phyloP scores from a whole-genome alignment of 495 filamentous ascomycete species.

The Neurospora tetraspora region DNA sequence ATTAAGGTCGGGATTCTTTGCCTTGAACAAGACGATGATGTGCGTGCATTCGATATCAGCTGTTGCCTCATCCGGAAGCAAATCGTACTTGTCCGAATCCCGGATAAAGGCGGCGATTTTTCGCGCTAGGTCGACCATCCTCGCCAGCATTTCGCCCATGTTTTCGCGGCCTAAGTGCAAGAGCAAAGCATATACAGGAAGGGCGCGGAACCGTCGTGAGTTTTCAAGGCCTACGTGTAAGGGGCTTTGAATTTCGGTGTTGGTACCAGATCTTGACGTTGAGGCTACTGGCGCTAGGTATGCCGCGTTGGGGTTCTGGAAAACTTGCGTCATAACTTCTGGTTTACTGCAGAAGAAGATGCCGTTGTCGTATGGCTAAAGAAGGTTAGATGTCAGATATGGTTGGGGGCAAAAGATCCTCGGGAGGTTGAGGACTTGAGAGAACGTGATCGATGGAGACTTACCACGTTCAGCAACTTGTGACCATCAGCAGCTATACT shows the following conservation, averaged over 20 bases:
- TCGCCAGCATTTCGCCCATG: conserved; percentile 58
- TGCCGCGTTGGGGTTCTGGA: conserved; percentile 76
- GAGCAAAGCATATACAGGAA: conserved; percentile 78
- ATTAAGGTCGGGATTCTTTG: conserved; percentile 60
- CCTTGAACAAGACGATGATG: conserved; percentile 74
- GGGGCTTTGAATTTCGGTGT: conserved; percentile 57
- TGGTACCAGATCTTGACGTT: conserved; percentile 8
- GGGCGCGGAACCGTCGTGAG: conserved; percentile 77
- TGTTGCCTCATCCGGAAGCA: conserved; percentile 43
- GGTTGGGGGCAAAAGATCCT: background rate
- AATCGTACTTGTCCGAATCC: conserved; percentile 47
- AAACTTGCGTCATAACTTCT: conserved; percentile 48
- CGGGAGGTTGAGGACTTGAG: background rate
- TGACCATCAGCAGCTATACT: conserved; percentile 82
- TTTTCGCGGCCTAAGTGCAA: conserved; percentile 64
- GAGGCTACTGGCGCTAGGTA: conserved; percentile 49
- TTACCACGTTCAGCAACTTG: conserved; percentile 81
- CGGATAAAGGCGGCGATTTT: conserved; percentile 53
- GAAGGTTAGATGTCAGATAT: background rate
- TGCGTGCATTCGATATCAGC: conserved; percentile 38
- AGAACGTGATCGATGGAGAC: conserved; percentile 10
- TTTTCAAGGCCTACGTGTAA: conserved; percentile 88
- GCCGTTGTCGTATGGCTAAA: conserved; percentile 78
- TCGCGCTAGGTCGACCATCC: conserved; percentile 62
- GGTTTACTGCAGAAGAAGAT: conserved; percentile 70